Evolutionary conservation across 192 early-diverging fungal species (phyloP).

Genomic region (Podila verticillata): DNA sequence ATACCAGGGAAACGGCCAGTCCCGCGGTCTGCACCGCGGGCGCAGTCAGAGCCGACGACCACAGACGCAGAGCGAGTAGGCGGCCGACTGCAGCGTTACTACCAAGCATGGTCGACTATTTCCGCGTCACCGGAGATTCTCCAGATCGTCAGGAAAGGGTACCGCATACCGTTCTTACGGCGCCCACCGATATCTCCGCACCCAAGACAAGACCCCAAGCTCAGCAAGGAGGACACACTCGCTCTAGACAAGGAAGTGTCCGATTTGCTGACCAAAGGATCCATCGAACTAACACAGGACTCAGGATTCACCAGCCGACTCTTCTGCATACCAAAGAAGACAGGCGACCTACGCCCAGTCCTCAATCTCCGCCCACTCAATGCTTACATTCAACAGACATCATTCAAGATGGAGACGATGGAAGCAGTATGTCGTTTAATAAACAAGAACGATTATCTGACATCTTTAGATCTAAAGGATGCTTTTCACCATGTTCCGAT

Average conservation of each 20-base stretch:
- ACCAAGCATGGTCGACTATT: slow-evolving; percentile 9
- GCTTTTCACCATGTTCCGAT: slow-evolving; percentile 42
- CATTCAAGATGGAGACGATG: slow-evolving; percentile 22
- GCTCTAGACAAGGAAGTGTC: slow-evolving; percentile 25
- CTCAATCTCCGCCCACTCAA: slow-evolving; percentile 37
- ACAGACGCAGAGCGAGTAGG: slow-evolving; percentile 19
- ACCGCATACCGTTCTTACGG: slow-evolving; percentile 16
- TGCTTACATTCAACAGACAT: slow-evolving; percentile 1
- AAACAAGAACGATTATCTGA: slow-evolving; percentile 16
- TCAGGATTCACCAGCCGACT: slow-evolving; percentile 38
- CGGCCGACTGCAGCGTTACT: slow-evolving; percentile 19
- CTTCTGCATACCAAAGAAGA: slow-evolving; percentile 42
- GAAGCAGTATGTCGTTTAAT: slow-evolving; percentile 17
- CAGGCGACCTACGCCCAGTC: slow-evolving; percentile 26
- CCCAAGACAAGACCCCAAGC: no score
- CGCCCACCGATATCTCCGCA: slow-evolving; percentile 4
- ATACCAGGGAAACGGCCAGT: slow-evolving; percentile 7
- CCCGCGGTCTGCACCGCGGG: background rate
- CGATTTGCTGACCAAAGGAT: slow-evolving; percentile 19
- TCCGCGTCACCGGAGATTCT: slow-evolving; percentile 2
- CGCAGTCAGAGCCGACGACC: background rate
- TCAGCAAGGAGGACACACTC: slow-evolving; percentile 7
- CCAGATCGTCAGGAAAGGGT: slow-evolving; percentile 16
- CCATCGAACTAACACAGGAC: slow-evolving; percentile 28
- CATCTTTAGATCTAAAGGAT: slow-evolving; percentile 27